A percentile compares a stretch with the other conserved stretches of the same genome.
Conservation (phyloP, 2,329 filamentous ascomycete genomes). For the Phyllosticta citrichinensis region DNA sequence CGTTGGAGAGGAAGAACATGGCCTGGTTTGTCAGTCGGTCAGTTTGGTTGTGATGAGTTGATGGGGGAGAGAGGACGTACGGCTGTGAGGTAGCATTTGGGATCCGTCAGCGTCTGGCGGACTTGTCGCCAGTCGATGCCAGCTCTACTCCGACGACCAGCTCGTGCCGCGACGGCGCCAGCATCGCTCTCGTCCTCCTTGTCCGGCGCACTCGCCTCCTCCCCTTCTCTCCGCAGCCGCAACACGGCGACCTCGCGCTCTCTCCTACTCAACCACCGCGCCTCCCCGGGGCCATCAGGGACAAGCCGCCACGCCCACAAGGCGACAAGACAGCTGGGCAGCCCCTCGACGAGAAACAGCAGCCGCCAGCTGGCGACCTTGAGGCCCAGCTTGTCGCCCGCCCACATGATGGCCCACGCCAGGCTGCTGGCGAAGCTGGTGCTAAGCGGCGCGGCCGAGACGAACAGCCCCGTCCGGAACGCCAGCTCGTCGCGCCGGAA, state of each 20-base stretch:
- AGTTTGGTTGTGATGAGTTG: constrained; percentile 10
- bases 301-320: constrained; percentile 65
- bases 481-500: constrained; percentile 63
- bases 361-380: constrained; percentile 79
- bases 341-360: constrained; percentile 74
- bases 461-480: constrained; percentile 74
- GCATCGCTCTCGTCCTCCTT: constrained; percentile 10
- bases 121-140: constrained; percentile 48
- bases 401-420: constrained; percentile 61
- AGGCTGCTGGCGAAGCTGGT: constrained; percentile 65
- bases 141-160: constrained; percentile 9
- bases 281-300: constrained; percentile 57
- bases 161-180: background rate
- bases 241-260: constrained; percentile 56
- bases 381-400: constrained; percentile 44
- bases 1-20: constrained; percentile 83
- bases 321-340: constrained; percentile 68
- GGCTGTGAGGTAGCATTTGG: constrained; percentile 64
- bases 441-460: constrained; percentile 59
- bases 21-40: constrained; percentile 20
- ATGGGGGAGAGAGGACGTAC: constrained; percentile 21
- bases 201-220: constrained; percentile 22
- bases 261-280: constrained; percentile 32
- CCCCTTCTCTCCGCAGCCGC: constrained; percentile 49
- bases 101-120: constrained; percentile 50